Percentiles rank a stretch among this genome's conserved stretches.
Conservation (phyloP, 2,329 filamentous ascomycete species). For the Cladophialophora yegresii region DNA sequence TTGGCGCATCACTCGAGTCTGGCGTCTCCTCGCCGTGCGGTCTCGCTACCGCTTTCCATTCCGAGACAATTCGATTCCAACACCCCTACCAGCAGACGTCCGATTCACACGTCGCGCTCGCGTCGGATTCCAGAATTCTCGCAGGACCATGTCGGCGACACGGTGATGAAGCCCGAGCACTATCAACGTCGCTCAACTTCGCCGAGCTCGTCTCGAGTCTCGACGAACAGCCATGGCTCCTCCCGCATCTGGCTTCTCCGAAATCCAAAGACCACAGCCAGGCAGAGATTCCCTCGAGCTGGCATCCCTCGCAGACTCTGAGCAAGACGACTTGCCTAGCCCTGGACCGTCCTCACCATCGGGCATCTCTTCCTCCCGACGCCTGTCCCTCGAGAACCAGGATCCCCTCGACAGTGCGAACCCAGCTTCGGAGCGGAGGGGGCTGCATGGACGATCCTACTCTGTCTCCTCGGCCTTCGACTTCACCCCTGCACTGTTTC, state of each 20-base stretch:
- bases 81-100: background rate
- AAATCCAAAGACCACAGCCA: slow-evolving; percentile 39
- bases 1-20: background rate
- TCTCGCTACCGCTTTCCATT: background rate
- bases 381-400: slow-evolving; percentile 83
- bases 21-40: background rate
- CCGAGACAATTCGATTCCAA: background rate
- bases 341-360: slow-evolving; percentile 73
- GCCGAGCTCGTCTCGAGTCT: slow-evolving; percentile 14
- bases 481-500: slow-evolving; percentile 90
- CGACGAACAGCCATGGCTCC: slow-evolving; percentile 21
- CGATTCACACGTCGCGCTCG: background rate
- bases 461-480: slow-evolving; percentile 93
- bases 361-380: slow-evolving; percentile 89
- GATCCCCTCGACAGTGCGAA: slow-evolving; percentile 67
- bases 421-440: slow-evolving; percentile 49
- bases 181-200: background rate
- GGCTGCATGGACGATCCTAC: slow-evolving; percentile 68
- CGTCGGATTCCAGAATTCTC: background rate
- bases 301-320: slow-evolving; percentile 85
- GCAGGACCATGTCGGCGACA: background rate
- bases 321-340: slow-evolving; percentile 58
- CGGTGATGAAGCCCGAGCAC: slow-evolving; percentile 6
- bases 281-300: slow-evolving; percentile 93
- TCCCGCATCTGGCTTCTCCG: slow-evolving; percentile 30